phyloP scores from a whole-genome alignment of 139 green algal genomes.

The Dunaliella primolecta region DNA sequence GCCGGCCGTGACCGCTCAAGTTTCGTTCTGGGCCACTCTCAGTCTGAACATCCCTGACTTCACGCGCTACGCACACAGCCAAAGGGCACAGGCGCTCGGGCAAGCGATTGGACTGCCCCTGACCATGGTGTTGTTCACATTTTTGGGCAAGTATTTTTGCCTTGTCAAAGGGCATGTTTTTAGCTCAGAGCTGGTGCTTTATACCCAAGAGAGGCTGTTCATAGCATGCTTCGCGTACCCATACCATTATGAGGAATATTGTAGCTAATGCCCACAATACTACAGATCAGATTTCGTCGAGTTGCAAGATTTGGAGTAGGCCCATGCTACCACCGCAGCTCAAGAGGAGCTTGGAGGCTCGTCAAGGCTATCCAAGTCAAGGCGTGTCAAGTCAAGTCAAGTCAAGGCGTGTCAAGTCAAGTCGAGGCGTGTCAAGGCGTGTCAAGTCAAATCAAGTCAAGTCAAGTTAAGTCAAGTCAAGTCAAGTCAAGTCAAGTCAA shows the following conservation, averaged over 20 bases:
- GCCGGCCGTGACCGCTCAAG: slow-evolving; percentile 69
- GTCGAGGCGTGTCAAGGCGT: neutral
- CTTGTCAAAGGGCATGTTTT: neutral
- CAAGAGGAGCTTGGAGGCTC: neutral
- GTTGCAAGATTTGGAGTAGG: too few species aligned
- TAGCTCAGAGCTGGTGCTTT: neutral
- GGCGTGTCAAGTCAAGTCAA: neutral
- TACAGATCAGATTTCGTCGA: too few species aligned
- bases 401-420: neutral
- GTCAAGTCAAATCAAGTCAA: neutral
- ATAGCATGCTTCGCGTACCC: too few species aligned
- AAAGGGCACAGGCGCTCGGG: slow-evolving; percentile 61
- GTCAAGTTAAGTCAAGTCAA: neutral
- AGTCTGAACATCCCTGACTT: slow-evolving; percentile 84
- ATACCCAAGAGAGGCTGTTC: neutral
- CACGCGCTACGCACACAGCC: slow-evolving; percentile 62
- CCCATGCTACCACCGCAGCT: too few species aligned
- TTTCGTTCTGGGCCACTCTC: slow-evolving; percentile 65
- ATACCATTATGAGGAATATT: too few species aligned
- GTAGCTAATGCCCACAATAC: neutral
- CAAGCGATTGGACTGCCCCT: slow-evolving; percentile 74
- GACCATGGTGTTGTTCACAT: slow-evolving; percentile 78
- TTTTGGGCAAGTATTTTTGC: slow-evolving; percentile 45
- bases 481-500: neutral
- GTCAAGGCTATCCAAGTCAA: neutral